Evolutionary conservation across 257 asterid genomes (phyloP), one percentile per base, ranked within the genome.

Genomic region (Ilex aquifolium): DNA sequence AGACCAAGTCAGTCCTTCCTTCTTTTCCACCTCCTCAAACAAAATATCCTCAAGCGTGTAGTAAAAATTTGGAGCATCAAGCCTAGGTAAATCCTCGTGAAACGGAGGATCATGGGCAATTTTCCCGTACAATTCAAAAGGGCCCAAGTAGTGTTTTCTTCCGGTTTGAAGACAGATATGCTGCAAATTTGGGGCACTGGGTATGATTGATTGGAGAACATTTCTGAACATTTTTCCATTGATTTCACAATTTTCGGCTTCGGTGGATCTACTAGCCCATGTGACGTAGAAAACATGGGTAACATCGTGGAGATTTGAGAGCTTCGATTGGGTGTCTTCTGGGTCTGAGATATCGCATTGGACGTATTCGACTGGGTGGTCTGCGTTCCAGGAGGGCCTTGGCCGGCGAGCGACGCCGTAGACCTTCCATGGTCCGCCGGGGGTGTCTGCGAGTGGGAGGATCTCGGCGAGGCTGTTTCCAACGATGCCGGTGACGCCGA

Each of bases 391-490:
- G 46, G 84, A 6, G 3, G 96, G 94, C 10, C 93, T 81, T 29
- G 95, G 81, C 56, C 97, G 95, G 73, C 96, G 95, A 2, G 96
- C 96, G 32, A 89, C 74, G 6, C 99, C 99, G 64, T 92, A 89
- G 15, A 92, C 97, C 84, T 89, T 92, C 96, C 97, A 92, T 0
- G 95, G 98, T 49, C 98, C 95, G 31, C 98, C 95, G 11, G 98
- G 97, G 10, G 98, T 92, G 77, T 88, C 95, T 62, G 97, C 63
- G 57, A 89, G 97, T 31, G 98, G 97, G 31, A 91, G 90, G 71
- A 91, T 91, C 93, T 88, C 95, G 54, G 97, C 88, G 57, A 91
- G 80, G 75, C 97, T 91, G 76, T 85, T 88, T 63, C 98, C 97
- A 1, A 92, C 97, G 73, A 92, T 85, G 44, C 95, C 97, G 10